Base-by-base conservation (phyloP, 495 filamentous ascomycete species). In the Stereocaulon alpinum region DNA sequence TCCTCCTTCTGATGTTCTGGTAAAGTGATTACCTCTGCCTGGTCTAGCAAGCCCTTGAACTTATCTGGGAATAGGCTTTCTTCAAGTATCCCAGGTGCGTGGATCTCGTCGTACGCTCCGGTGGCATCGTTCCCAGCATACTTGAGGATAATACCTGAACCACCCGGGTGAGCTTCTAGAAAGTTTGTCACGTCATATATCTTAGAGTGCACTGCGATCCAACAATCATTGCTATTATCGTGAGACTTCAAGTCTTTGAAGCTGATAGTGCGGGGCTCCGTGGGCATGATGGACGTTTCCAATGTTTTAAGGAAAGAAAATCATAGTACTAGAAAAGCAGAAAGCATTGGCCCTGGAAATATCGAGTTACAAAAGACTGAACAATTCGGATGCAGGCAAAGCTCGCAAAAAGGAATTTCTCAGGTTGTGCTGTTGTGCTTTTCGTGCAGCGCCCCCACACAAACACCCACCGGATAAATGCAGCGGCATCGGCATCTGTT, bases 101-200 rank as follows among this genome's bases (percentile, higher is more conserved):
- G 89, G 12, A 87, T 78, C 64, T 81, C 77, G 37, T 78, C 74
- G 70, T 91, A 94, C 7, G 82, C 79, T 42, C 74, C 65, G 15
- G 87, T 86, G 20, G 87, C 88, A 71, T 94, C 88, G 37, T 71
- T 73, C 32, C 87, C 87, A 17, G 88, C 87, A 62, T 86, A 78
- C 61, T 79, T 77, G n/a, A 86, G 68, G 37, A 90, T 82, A 7
- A 86, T 82, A 64, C 3, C 12, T 20, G n/a, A 24, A 5, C 90
- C 90, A 12, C 90, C 90, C 3, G 90, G 90, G 64, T 91, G 87
- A 63, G 86, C 80, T 71, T 76, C 66, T 10, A 92, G 73, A 71
- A 95, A 95, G 55, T 94, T 87, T 32, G 87, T 86, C 30, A 92
- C 83, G 71, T 96, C 90, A 76, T 95, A 96, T 61, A 93, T 87